Evolutionary conservation across 306 rosid species (phyloP).

Genomic region (Pyrus communis): DNA sequence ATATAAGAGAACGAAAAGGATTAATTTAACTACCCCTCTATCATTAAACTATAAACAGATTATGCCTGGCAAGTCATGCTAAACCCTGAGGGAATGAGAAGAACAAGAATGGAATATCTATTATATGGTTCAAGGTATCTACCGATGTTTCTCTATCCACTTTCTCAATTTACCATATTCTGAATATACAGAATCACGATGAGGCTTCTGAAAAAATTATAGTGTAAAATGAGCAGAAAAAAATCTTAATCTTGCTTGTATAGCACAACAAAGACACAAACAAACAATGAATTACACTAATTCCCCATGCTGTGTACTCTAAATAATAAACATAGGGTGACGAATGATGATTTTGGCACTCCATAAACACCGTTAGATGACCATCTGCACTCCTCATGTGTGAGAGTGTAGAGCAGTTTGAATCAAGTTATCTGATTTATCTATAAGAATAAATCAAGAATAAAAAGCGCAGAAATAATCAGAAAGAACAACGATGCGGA

Average conservation of each 20-base stretch:
- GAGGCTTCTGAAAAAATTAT: not conserved
- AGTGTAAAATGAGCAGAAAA: not conserved
- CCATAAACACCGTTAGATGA: too few species aligned
- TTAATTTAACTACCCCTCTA: constrained; percentile 1
- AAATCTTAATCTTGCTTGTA: not conserved
- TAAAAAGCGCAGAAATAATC: not conserved
- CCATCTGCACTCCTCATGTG: too few species aligned
- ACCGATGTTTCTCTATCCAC: not conserved
- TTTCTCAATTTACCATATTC: not conserved
- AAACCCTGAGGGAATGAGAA: not conserved
- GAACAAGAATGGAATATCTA: not conserved
- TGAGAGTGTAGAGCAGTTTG: not conserved
- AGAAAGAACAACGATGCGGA: not conserved
- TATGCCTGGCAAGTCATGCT: not conserved
- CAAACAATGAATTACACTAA: not conserved
- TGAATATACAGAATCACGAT: not conserved
- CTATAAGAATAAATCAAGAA: not conserved
- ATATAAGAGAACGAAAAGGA: constrained; percentile 9
- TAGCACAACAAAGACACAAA: not conserved
- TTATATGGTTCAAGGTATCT: not conserved
- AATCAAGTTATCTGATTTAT: not conserved
- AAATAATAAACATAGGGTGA: not conserved
- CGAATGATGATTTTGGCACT: too few species aligned
- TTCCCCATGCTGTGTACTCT: not conserved
- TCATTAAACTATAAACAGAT: constrained; percentile 6